These are phyloP conservation scores for Syzygium malaccense DNA, from an alignment of 441 rosid species.

Conservation along the genomic window DNA sequence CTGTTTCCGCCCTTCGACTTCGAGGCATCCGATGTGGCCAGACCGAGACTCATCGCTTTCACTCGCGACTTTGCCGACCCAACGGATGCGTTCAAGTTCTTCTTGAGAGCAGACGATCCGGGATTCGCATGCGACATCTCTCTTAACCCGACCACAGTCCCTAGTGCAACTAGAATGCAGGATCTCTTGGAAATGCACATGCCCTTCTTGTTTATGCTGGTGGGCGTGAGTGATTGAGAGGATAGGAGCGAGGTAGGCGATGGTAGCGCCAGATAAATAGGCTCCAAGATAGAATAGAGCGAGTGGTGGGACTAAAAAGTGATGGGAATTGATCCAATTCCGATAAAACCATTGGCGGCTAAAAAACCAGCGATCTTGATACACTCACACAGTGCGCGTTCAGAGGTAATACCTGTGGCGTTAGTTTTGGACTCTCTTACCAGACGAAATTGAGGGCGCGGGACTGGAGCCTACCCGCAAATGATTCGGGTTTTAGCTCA, in stretches of 20 bases:
- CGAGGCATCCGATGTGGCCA: neutral
- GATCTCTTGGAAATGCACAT: neutral
- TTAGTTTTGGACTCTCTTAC: neutral
- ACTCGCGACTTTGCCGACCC: neutral
- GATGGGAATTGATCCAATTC: neutral
- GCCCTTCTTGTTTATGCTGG: neutral
- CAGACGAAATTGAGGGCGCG: neutral
- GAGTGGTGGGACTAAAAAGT: neutral
- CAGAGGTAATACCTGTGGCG: neutral
- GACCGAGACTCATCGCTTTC: neutral
- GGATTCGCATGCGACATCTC: constrained; percentile 1
- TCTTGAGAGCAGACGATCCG: neutral
- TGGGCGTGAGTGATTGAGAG: neutral
- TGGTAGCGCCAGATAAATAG: neutral
- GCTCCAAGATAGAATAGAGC: neutral
- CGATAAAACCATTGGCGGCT: neutral
- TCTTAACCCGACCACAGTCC: constrained; percentile 4
- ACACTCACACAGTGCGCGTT: neutral
- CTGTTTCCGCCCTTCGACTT: neutral
- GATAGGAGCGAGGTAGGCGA: neutral
- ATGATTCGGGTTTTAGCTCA: neutral
- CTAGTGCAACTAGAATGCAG: neutral
- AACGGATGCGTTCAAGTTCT: neutral
- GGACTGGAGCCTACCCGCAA: neutral
- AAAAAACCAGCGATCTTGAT: neutral